These are phyloP conservation scores for Penicillium soppii DNA, from an alignment of 495 filamentous ascomycete genomes.

Conservation along the genomic window DNA sequence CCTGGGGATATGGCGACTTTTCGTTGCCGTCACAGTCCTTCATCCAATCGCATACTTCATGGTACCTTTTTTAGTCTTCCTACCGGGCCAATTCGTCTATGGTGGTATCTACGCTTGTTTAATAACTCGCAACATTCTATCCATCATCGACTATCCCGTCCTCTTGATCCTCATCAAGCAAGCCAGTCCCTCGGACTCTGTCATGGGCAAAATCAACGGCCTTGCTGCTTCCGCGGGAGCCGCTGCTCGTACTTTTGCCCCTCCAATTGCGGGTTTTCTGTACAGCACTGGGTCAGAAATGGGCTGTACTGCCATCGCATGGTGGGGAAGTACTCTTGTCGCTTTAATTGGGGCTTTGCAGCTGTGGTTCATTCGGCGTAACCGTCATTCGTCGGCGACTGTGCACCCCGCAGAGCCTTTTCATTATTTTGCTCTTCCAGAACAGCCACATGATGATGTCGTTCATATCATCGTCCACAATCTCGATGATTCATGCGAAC, in stretches of 20 bases:
- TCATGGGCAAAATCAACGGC: slow-evolving; percentile 78
- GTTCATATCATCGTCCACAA: slow-evolving; percentile 42
- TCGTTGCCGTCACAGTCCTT: slow-evolving; percentile 69
- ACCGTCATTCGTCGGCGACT: slow-evolving; percentile 38
- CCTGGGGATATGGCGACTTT: slow-evolving; percentile 73
- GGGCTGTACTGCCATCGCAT: slow-evolving; percentile 72
- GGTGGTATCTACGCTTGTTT: slow-evolving; percentile 73
- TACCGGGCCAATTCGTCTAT: slow-evolving; percentile 58
- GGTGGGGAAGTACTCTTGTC: slow-evolving; percentile 73
- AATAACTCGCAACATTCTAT: slow-evolving; percentile 69
- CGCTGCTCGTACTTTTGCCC: slow-evolving; percentile 71
- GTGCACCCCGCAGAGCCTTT: slow-evolving; percentile 34
- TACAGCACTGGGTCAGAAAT: slow-evolving; percentile 67
- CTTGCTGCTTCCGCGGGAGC: slow-evolving; percentile 77
- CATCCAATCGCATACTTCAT: slow-evolving; percentile 76
- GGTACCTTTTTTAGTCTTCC: slow-evolving; percentile 64
- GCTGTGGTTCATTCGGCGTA: slow-evolving; percentile 61
- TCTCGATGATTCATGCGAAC: slow-evolving; percentile 9
- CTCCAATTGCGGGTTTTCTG: slow-evolving; percentile 71
- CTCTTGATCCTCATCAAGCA: slow-evolving; percentile 84
- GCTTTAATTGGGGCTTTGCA: slow-evolving; percentile 69
- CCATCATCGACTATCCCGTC: slow-evolving; percentile 75
- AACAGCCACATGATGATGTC: slow-evolving; percentile 26
- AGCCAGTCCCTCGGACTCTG: slow-evolving; percentile 63
- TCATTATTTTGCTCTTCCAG: slow-evolving; percentile 23